A percentile compares a stretch with the other conserved stretches of the same genome.
Conservation (phyloP, 108 stramenopile genomes). For the Skeletonema grethae region DNA sequence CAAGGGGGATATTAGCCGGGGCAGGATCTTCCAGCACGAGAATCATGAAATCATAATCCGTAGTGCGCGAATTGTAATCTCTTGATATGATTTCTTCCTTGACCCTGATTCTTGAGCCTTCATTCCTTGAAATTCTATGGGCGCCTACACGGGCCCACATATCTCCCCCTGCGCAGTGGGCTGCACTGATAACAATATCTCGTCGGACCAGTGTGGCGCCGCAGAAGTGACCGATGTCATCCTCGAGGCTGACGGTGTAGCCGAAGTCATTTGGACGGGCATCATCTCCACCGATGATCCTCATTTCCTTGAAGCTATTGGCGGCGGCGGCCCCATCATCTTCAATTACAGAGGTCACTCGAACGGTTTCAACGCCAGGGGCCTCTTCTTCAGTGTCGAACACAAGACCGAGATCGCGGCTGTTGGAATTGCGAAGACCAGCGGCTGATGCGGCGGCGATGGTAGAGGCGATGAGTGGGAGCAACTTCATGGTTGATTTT, state of each 20-base stretch:
- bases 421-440: not conserved
- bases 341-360: no score
- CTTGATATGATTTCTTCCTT: not conserved
- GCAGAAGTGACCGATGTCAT: constrained; percentile 33
- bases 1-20: not conserved
- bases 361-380: no score
- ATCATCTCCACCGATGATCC: constrained; percentile 3
- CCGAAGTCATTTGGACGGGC: not conserved
- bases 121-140: not conserved
- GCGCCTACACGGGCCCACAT: not conserved
- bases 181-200: constrained; percentile 29
- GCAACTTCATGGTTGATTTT: no score
- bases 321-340: not conserved
- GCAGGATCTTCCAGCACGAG: constrained; percentile 14
- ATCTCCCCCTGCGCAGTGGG: constrained; percentile 17
- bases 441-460: not conserved
- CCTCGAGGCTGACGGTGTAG: constrained; percentile 5
- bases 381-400: not conserved
- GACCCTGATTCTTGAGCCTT: not conserved
- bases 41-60: constrained; percentile 22
- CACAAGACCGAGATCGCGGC: not conserved
- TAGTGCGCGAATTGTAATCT: not conserved
- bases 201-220: constrained; percentile 23
- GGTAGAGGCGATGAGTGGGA: not conserved
- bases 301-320: constrained; percentile 1